These are phyloP conservation scores for Plasmodium relictum DNA, from an alignment of 169 alveolate genomes.

Conservation along the genomic window DNA sequence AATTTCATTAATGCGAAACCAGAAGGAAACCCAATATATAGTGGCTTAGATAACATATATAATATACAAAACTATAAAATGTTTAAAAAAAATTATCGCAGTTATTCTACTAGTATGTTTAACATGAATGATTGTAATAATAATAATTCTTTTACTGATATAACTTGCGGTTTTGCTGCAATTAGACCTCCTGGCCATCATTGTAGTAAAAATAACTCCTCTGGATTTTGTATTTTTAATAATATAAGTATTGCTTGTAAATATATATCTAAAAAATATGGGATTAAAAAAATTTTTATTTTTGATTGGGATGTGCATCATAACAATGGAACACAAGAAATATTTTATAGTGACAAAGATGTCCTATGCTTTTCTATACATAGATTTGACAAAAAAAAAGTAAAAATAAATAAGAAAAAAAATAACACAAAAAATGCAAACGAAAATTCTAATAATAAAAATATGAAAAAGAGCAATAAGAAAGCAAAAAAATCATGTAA, in stretches of 20 bases:
- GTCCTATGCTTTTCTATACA: conserved; percentile 84
- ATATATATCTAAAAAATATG: conserved; percentile 87
- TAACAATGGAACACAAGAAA: conserved; percentile 96
- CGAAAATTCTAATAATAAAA: not conserved
- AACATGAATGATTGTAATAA: conserved; percentile 24
- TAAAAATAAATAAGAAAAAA: not conserved
- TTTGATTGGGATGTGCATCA: conserved; percentile 97
- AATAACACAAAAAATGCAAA: not conserved
- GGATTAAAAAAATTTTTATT: conserved; percentile 92
- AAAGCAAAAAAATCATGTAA: conserved; percentile 8
- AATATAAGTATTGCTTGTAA: conserved; percentile 95
- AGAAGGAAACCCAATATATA: not conserved
- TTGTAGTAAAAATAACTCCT: conserved; percentile 80
- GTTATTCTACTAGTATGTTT: conserved; percentile 54
- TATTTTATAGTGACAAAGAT: conserved; percentile 81
- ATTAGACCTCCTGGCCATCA: conserved; percentile 88
- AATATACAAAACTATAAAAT: not conserved
- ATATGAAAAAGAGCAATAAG: not conserved
- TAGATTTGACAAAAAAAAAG: conserved; percentile 78
- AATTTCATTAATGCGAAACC: not conserved
- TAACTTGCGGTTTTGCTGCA: conserved; percentile 84
- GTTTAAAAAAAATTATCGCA: conserved; percentile 23
- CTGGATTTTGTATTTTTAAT: conserved; percentile 94
- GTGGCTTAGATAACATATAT: not conserved
- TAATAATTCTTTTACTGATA: conserved; percentile 15